These are phyloP conservation scores for Verticillium albo-atrum DNA, from an alignment of 2,329 filamentous ascomycete genomes.

Conservation along the genomic window DNA sequence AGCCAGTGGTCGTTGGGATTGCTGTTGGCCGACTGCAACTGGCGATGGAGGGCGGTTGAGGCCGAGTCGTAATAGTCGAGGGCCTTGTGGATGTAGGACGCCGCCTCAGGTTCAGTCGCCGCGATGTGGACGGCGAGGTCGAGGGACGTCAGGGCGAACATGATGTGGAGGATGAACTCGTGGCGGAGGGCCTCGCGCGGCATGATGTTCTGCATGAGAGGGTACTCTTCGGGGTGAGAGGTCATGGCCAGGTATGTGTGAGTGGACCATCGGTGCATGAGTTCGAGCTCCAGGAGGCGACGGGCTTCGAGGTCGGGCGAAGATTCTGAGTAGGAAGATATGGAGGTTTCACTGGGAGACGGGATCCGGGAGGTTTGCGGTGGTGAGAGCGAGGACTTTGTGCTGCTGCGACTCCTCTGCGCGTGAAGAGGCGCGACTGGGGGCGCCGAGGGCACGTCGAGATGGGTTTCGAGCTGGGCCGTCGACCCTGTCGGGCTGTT, in stretches of 20 bases:
- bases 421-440: not conserved
- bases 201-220: slow-evolving; percentile 27
- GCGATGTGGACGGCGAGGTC: slow-evolving; percentile 20
- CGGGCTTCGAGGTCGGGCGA: slow-evolving; percentile 9
- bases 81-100: slow-evolving; percentile 22
- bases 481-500: not conserved
- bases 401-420: not conserved
- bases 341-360: not conserved
- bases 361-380: not conserved
- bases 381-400: not conserved
- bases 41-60: slow-evolving; percentile 22
- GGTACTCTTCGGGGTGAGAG: slow-evolving; percentile 29
- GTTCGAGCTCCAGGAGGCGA: slow-evolving; percentile 36
- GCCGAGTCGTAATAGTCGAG: slow-evolving; percentile 28
- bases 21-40: slow-evolving; percentile 17
- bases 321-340: not conserved
- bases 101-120: slow-evolving; percentile 6
- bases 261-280: slow-evolving; percentile 48
- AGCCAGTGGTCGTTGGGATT: slow-evolving; percentile 20
- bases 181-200: slow-evolving; percentile 30
- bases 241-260: slow-evolving; percentile 34
- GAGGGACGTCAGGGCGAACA: slow-evolving; percentile 28
- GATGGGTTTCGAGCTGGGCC: not conserved
- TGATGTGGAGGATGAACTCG: slow-evolving; percentile 32
- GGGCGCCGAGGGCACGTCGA: not conserved